Base-by-base conservation (phyloP, 129 eudicot species). In the Smallanthus sonchifolius region DNA sequence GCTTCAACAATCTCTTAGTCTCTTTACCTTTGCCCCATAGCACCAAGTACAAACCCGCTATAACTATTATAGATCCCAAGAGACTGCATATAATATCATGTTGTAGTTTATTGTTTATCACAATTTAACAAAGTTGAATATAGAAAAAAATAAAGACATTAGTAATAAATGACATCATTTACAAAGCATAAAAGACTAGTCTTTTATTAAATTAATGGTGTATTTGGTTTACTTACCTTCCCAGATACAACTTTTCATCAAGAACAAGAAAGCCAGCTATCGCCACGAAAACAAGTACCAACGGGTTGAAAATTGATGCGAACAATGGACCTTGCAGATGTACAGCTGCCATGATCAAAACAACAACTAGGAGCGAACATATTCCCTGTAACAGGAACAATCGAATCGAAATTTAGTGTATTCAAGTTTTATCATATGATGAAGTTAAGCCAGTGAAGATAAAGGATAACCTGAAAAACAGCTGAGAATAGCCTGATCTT, bases 11-110 rank as follows among this genome's bases (percentile, higher is more conserved):
- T 49, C 34, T 81, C 63, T 79, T 79, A 37, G 67, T 17, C 65
- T 90, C 93, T 67, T 77, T 86, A 49, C 67, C 64, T 65, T 83
- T 87, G 5, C 89, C 97, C 97, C 91, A 91, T 17, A 91, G 65
- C 19, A 88, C 94, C 56, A 76, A 9, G 34, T 86, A 91, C 39
- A 91, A 78, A 17, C 95, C 89, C 3, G 45, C 38, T 48, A 87
- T 45, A 56, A 86, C 79, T 14, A 86, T 45, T 3, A 56, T 51
- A 0, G 87, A 83, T 75, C 97, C 97, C 7, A 88, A 3, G 7
- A 91, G 66, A 69, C 95, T 91, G 79, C 39, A 70, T 7, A 67
- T 6, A 57, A 14, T 8, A 17, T 6, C 5, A 49, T 10, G 16
- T 51, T 64, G 24, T 42, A 55, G 10, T 24, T 36, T n/a, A n/a